Conservation (phyloP, 2,329 filamentous ascomycete genomes). For the Fusarium sp. region DNA sequence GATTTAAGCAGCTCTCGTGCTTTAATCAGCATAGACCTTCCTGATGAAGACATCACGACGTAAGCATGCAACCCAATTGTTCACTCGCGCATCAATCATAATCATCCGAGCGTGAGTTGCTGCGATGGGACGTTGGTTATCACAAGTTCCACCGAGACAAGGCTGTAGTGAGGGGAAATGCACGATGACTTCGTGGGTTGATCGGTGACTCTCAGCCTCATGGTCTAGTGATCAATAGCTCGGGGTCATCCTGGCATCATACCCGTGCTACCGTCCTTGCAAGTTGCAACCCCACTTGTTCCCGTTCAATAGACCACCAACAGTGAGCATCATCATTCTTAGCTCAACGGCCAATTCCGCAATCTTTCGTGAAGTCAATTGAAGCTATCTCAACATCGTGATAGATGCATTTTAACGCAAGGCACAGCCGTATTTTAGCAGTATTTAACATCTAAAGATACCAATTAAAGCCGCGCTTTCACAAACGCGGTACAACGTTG, state of each 20-base stretch:
- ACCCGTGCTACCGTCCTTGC: background rate
- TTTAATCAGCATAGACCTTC: constrained; percentile 17
- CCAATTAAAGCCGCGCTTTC: background rate
- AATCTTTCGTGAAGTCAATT: background rate
- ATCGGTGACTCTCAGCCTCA: constrained; percentile 12
- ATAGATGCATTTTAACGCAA: background rate
- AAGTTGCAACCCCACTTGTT: background rate
- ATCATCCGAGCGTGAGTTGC: background rate
- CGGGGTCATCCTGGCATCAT: background rate
- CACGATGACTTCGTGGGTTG: background rate
- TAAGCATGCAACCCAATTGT: constrained; percentile 6
- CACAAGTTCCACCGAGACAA: constrained; percentile 6
- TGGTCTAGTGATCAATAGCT: background rate
- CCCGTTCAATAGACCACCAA: background rate
- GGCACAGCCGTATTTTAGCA: background rate
- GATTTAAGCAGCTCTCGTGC: background rate
- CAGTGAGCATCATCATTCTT: background rate
- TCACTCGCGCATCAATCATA: background rate
- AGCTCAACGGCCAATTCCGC: background rate
- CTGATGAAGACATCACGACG: background rate
- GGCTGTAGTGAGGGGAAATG: constrained; percentile 4
- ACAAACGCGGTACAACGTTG: background rate
- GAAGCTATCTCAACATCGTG: background rate
- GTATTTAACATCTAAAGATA: background rate
- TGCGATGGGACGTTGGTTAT: background rate